Conservation (phyloP, 2,329 filamentous ascomycete species). For the Ophiocordyceps camponoti-leonardi region DNA sequence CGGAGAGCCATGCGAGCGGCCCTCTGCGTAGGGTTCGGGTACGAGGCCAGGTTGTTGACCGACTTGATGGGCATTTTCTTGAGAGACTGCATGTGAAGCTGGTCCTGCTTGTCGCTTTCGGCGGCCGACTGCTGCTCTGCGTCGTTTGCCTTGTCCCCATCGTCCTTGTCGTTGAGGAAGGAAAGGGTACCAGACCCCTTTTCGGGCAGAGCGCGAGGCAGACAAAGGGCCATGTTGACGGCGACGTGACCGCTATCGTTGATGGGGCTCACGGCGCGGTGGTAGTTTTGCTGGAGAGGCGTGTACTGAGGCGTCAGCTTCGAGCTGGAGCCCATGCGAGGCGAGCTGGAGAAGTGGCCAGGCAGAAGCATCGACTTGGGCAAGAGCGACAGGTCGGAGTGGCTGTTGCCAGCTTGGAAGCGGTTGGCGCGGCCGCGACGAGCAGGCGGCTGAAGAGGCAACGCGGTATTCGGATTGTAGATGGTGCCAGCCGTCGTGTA, state of each 20-base stretch:
- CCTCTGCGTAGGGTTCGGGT: slow-evolving; percentile 36
- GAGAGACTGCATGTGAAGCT: slow-evolving; percentile 12
- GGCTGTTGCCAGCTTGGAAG: slow-evolving; percentile 13
- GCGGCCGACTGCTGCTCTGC: slow-evolving; percentile 12
- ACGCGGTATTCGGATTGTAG: slow-evolving; percentile 28
- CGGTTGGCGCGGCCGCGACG: slow-evolving; percentile 31
- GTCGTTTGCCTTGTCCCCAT: slow-evolving; percentile 8
- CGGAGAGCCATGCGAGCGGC: slow-evolving; percentile 28
- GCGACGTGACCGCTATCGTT: slow-evolving; percentile 9
- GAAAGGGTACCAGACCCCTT: slow-evolving; percentile 8
- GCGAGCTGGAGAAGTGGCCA: no score
- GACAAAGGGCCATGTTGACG: slow-evolving; percentile 10
- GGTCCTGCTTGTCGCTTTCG: slow-evolving; percentile 3
- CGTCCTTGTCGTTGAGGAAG: slow-evolving; percentile 5
- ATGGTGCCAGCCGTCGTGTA: slow-evolving; percentile 41
- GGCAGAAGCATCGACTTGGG: no score
- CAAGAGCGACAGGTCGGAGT: slow-evolving; percentile 14
- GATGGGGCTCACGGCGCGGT: slow-evolving; percentile 28
- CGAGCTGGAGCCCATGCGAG: no score
- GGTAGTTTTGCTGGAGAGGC: slow-evolving; percentile 35
- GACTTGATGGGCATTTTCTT: slow-evolving; percentile 27
- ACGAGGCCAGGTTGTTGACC: slow-evolving; percentile 36
- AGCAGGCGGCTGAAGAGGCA: slow-evolving; percentile 31
- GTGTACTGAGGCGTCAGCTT: no score
- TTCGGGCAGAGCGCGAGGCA: slow-evolving; percentile 11